These are phyloP conservation scores for Stachybotrys echinatus DNA, from an alignment of 2,329 filamentous ascomycete genomes.

Conservation along the genomic window DNA sequence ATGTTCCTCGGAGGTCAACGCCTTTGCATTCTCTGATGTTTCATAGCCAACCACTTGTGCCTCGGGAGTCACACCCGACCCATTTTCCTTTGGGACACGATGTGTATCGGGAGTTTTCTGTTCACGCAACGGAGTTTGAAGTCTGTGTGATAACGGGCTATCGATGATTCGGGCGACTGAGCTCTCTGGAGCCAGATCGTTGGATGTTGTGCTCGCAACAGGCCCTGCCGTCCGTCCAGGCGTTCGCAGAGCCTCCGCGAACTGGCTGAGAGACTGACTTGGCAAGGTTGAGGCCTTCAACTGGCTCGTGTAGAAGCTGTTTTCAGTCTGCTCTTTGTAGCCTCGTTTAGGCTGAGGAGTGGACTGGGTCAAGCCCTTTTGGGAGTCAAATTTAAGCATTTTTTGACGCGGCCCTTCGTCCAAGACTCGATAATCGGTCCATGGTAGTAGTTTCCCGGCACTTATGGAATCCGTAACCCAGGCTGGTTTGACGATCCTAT, in stretches of 20 bases:
- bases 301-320: slow-evolving; percentile 77
- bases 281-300: slow-evolving; percentile 39
- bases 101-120: not conserved
- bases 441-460: slow-evolving; percentile 76
- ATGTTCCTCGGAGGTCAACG: slow-evolving; percentile 86
- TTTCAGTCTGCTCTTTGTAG: slow-evolving; percentile 77
- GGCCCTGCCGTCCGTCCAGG: slow-evolving; percentile 5
- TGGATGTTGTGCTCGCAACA: not conserved
- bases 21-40: not conserved
- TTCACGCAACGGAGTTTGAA: not conserved
- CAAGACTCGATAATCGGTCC: slow-evolving; percentile 78
- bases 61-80: not conserved
- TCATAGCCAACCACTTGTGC: not conserved
- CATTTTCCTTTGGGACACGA: not conserved
- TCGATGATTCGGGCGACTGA: not conserved
- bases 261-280: slow-evolving; percentile 20
- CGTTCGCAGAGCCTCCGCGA: slow-evolving; percentile 20
- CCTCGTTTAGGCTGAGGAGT: slow-evolving; percentile 52
- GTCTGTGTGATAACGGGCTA: not conserved
- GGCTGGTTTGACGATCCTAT: slow-evolving; percentile 88
- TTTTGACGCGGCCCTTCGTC: slow-evolving; percentile 82
- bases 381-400: slow-evolving; percentile 58
- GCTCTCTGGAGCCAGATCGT: not conserved
- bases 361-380: slow-evolving; percentile 61
- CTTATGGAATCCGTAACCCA: slow-evolving; percentile 90